phyloP scores from a whole-genome alignment of 2,329 filamentous ascomycete species.

The Epichloe scottii region DNA sequence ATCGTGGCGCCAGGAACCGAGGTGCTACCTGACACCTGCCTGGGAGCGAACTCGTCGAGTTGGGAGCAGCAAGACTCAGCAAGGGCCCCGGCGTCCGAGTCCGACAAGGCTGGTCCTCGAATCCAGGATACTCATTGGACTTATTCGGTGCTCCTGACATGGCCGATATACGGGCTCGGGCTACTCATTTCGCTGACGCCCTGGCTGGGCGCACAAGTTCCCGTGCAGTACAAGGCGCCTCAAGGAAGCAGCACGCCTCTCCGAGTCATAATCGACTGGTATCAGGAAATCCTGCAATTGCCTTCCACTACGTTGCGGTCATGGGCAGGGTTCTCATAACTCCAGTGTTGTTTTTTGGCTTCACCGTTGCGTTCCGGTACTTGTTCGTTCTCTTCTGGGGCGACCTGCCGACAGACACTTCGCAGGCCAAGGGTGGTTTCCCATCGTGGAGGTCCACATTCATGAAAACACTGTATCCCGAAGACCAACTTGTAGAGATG shows the following conservation, averaged over 20 bases:
- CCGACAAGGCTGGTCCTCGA: constrained; percentile 30
- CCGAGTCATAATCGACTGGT: constrained; percentile 34
- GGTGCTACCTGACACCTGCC: constrained; percentile 35
- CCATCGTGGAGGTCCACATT: constrained; percentile 31
- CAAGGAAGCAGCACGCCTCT: constrained; percentile 21
- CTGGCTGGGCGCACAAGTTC: constrained; percentile 30
- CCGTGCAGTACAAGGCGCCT: constrained; percentile 29
- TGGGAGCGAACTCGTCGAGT: constrained; percentile 44
- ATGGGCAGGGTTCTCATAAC: constrained; percentile 26
- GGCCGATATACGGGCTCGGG: constrained; percentile 27
- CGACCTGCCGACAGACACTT: constrained; percentile 20
- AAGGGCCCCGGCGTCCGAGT: constrained; percentile 19
- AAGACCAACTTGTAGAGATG: constrained; percentile 29
- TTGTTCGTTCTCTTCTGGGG: constrained; percentile 27
- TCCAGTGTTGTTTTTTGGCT: constrained; percentile 31
- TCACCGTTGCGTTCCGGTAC: constrained; percentile 28
- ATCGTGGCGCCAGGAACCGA: constrained; percentile 37
- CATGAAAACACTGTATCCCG: constrained; percentile 31
- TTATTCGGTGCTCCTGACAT: constrained; percentile 27
- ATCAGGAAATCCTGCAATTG: constrained; percentile 31
- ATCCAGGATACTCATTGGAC: constrained; percentile 30
- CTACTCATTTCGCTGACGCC: constrained; percentile 31
- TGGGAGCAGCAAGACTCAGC: constrained; percentile 36
- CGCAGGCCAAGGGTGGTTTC: constrained; percentile 20
- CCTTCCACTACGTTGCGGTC: constrained; percentile 36